Base-by-base conservation (phyloP, 2,329 filamentous ascomycete species). In the Cladophialophora psammophila region DNA sequence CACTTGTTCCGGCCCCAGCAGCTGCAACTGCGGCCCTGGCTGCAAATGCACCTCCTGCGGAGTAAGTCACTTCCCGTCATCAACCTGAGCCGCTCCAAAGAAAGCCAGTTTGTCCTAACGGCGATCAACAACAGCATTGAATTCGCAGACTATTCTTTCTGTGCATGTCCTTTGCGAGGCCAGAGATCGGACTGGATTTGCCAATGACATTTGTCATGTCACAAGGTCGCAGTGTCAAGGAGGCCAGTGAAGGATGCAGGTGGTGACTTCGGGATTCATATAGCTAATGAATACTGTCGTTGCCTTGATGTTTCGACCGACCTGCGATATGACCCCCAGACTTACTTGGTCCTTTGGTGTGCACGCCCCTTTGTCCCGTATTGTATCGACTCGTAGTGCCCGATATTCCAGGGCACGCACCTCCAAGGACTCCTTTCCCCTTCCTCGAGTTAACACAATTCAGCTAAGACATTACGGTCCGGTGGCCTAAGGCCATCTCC, bases 41-140 rank as follows among this genome's bases (percentile, higher is more conserved):
- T 68, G 66, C 59, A 59, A 68, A 63, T 68, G 66, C 54, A 63
- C 66, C 13, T 42, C 66, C 8, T 68, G 66, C 55, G 66, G 66
- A 10, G 63, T 65, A 63, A 56, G 66, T 68, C 20, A 9, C 8
- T 50, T 3, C 18, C 8, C 12, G 5, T 9, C 9, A 38, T 26
- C 3, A 50, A 50, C 3, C 8, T 26, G 45, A 50, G 20, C 20
- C 2, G 8, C 8, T 20, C 26, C 6, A 20, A 26, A 50, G 45
- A 26, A 50, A 50, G 45, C 18, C 45, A 50, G 45, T 50, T 50
- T 2, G 45, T 50, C 18, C 45, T 50, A 20, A 50, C 45, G n/a
- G 3, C 45, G n/a, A 3, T 20, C 6, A 13, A 2, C 45, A 50
- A 50, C 45, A 26, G 18, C 45, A 50, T 50, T 50, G 26, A 50